Evolutionary conservation across 352 stramenopile genomes (phyloP), one percentile per base, ranked within the genome.

Genomic region (Globisporangium rhizosaccharum): DNA sequence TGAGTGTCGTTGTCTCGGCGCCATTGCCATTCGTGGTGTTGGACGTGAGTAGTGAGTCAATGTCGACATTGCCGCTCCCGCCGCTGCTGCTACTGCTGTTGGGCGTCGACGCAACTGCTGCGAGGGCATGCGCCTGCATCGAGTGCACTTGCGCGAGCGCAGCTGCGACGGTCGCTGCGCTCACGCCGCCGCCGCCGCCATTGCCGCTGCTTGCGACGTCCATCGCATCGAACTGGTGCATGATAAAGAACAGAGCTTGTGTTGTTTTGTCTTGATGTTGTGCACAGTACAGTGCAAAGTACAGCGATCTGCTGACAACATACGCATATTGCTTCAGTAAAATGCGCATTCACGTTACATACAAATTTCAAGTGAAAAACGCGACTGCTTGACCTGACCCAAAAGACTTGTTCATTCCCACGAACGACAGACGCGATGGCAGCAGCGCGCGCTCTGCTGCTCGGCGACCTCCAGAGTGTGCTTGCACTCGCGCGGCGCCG

Each of bases 381-480:
- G 14, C 5, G 18, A 18, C 10, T 23, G 5, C 23, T 23, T 23
- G 23, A 0, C 23, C 23, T 14, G 18, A 47, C 9, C 18, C 18
- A 18, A 47, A 47, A 20, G 41, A 39, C 33, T 39, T 12, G 8
- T 10, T 10, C 33, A 39, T 39, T 39, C 33, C 23, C 10, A 52
- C 23, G 47, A 23, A 37, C 23, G 20, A 52, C 25, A 15, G 12
- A 44, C 28, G 37, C 36, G 61, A 61, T 54, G 44, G 62, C 63
- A 12, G 65, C 64, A 47, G 66, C 66, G 51, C 78, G 80, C 42
- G 71, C 70, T 18, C 73, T 85, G 66, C 65, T 90, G 50, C 67
- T 90, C 63, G 80, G 81, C 71, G 81, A 87, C 63, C 82, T 90
- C 57, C 81, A 90, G 73, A 74, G 71, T 71, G 76, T 88, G 39